Evolutionary conservation across 225 moss, liverwort and hornwort genomes (phyloP).

Genomic region (Marchantia polymorpha): DNA sequence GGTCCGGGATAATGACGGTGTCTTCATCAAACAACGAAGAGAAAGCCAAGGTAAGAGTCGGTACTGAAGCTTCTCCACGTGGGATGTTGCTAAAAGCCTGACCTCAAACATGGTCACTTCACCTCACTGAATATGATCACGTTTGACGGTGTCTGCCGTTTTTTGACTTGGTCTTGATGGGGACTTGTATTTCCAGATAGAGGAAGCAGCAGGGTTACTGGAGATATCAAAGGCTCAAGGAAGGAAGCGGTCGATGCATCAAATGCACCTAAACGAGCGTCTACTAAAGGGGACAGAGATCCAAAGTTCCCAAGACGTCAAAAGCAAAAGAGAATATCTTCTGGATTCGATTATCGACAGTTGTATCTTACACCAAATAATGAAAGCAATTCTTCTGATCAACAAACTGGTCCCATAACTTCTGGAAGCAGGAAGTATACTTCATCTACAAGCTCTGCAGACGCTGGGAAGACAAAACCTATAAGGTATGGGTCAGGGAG

Average conservation of each 20-base stretch:
- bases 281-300: not conserved
- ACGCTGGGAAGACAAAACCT: slow-evolving; percentile 4
- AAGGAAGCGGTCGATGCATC: not conserved
- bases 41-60: slow-evolving; percentile 13
- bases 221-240: not conserved
- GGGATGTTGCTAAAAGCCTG: not conserved
- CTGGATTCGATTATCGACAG: slow-evolving; percentile 27
- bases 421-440: not conserved
- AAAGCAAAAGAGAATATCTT: not conserved
- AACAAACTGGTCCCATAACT: not conserved
- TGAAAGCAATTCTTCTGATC: not conserved
- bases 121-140: not conserved
- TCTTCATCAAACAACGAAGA: slow-evolving; percentile 25
- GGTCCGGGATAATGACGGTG: slow-evolving; percentile 34
- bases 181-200: not conserved
- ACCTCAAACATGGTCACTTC: not conserved
- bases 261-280: not conserved
- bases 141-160: not conserved
- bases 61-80: not conserved
- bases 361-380: slow-evolving; percentile 6
- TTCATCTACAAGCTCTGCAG: not conserved
- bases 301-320: not conserved
- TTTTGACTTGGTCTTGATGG: not conserved
- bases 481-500: slow-evolving; percentile 25
- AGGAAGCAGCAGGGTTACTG: not conserved